Evolutionary conservation across 768 basidiomycete genomes (phyloP).

Genomic region (Nidularia pulvinata): DNA sequence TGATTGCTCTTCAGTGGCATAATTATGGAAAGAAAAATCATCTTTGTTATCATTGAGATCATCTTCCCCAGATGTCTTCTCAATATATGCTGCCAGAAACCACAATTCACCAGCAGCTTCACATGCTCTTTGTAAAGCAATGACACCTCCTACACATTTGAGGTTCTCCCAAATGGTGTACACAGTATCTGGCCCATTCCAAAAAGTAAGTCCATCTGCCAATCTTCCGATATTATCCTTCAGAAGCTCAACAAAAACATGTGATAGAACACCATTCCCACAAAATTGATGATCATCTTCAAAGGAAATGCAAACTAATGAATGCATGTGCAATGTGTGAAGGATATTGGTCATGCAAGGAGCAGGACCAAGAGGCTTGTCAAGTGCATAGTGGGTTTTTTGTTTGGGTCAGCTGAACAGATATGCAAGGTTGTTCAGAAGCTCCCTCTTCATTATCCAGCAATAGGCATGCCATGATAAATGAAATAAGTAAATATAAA

Average conservation of each 20-base stretch:
- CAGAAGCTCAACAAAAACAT: slow-evolving; percentile 36
- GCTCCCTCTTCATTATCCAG: slow-evolving; percentile 5
- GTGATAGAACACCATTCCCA: slow-evolving; percentile 57
- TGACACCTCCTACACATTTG: slow-evolving; percentile 30
- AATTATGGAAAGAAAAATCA: slow-evolving; percentile 19
- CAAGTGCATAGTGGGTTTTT: slow-evolving; percentile 30
- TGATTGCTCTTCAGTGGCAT: slow-evolving; percentile 26
- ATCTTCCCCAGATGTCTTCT: slow-evolving; percentile 6
- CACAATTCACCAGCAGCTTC: slow-evolving; percentile 23
- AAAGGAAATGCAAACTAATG: slow-evolving; percentile 45
- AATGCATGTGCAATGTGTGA: slow-evolving; percentile 41
- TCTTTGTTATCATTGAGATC: slow-evolving; percentile 24
- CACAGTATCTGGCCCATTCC: slow-evolving; percentile 39
- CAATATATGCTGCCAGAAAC: slow-evolving; percentile 27
- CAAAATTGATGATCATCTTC: slow-evolving; percentile 63
- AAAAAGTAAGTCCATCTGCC: slow-evolving; percentile 27
- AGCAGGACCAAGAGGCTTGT: slow-evolving; percentile 22
- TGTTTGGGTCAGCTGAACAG: slow-evolving; percentile 28
- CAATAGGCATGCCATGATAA: slow-evolving; percentile 20
- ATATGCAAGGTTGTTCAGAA: slow-evolving; percentile 5
- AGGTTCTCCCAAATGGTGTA: slow-evolving; percentile 29
- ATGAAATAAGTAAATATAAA: too few relatives aligned
- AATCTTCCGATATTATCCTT: slow-evolving; percentile 21
- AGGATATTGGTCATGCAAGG: slow-evolving; percentile 42
- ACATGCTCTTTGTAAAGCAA: slow-evolving; percentile 27